phyloP scores from a whole-genome alignment of 345 rosid species.

The Rhodamnia argentea region DNA sequence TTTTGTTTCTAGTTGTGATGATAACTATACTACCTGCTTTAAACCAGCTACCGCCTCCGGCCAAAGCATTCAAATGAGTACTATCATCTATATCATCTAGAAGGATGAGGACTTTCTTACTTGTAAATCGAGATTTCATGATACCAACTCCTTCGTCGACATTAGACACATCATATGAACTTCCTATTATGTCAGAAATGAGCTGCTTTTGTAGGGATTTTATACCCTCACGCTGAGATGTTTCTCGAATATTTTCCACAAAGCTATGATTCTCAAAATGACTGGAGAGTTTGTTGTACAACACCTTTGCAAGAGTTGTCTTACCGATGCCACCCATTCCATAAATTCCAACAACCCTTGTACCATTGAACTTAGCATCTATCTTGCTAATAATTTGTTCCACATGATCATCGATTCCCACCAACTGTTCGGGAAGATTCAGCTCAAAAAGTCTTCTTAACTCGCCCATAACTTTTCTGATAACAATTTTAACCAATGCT shows the following conservation, averaged over 20 bases:
- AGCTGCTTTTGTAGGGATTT: neutral
- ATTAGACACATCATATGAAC: neutral
- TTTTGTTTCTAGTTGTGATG: neutral
- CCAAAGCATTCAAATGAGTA: neutral
- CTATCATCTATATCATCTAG: neutral
- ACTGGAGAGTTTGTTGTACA: neutral
- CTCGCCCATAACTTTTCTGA: no score
- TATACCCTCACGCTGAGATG: neutral
- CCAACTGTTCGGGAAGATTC: neutral
- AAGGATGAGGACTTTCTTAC: rapidly evolving
- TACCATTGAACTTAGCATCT: neutral
- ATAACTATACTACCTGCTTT: neutral
- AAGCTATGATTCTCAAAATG: rapidly evolving
- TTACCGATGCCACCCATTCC: neutral
- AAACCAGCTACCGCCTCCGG: rapidly evolving
- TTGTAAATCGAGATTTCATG: neutral
- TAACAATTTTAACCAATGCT: rapidly evolving
- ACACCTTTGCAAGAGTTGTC: neutral
- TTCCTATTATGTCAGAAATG: rapidly evolving
- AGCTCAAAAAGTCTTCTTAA: neutral
- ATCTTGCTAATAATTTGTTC: rapidly evolving
- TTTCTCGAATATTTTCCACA: rapidly evolving
- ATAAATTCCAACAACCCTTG: neutral
- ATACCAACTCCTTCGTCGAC: rapidly evolving
- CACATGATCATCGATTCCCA: neutral